Evolutionary conservation across 2,329 filamentous ascomycete genomes (phyloP), one percentile per base, ranked within the genome.

Genomic region (Drechslera avenae): DNA sequence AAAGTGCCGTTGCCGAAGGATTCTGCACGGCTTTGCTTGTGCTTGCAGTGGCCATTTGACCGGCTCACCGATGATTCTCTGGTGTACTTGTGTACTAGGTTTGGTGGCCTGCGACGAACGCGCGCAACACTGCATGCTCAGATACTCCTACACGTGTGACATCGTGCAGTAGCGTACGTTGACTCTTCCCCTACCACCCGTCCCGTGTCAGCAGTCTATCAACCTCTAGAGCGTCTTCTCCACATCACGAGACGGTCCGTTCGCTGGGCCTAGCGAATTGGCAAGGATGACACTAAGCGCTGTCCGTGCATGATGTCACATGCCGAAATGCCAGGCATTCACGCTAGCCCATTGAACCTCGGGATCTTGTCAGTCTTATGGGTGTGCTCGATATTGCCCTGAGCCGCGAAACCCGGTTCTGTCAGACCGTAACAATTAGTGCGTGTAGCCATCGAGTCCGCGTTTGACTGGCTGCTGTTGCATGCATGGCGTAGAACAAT

Each of bases 361-460:
- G 53, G 56, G 56, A 54, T 49, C 39, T 54, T 56, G 46, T 39
- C 53, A 59, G 39, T 23, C 39, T 44, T 51, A 44, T 45, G 39
- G 48, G 36, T 41, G 37, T 45, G 31, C 32, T 46, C 46, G 34
- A 56, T 51, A 54, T 51, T 51, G 45, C 33, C 33, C 37, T 23
- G 45, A 46, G 42, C 46, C 36, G 50, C 46, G 39, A 32, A 53
- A 36, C 32, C 40, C 36, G 46, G 40, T 46, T 45, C 17, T 18
- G 31, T 23, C 19, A 33, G 44, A 39, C 34, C 13, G 35, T 31
- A 14, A 21, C 21, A 33, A 18, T 39, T 34, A 43, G 28, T 47
- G 36, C 32, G 31, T 30, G 32, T 44, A 26, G 26, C 26, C 44
- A 40, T 51, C 33, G 37, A 42, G 13, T 12, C 39, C 14, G 36